Evolutionary conservation across 176 grass and related monocot species (phyloP).

Genomic region (Avena eriantha): DNA sequence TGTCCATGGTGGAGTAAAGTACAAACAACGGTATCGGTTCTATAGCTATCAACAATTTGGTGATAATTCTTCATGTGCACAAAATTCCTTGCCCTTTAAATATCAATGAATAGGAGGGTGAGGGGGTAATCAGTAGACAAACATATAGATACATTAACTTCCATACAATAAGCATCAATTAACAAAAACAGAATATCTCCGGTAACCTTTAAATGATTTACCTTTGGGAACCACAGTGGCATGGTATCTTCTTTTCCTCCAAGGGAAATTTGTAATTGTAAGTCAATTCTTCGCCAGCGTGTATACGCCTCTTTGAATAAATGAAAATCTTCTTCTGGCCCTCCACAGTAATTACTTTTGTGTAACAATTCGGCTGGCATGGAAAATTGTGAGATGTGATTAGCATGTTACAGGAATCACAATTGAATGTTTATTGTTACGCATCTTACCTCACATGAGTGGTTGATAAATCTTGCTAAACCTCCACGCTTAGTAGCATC

Average conservation of each 20-base stretch:
- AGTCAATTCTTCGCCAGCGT: conserved; percentile 87
- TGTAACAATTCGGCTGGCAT: conserved; percentile 94
- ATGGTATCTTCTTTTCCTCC: conserved; percentile 95
- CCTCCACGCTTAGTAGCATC: conserved; percentile 97
- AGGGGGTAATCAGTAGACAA: not conserved
- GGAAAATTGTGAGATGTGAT: conserved; percentile 6
- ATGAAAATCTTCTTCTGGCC: conserved; percentile 99
- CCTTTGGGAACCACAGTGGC: conserved; percentile 93
- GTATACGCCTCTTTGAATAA: conserved; percentile 94
- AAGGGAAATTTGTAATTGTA: conserved; percentile 99
- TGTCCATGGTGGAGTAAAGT: not conserved
- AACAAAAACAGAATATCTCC: conserved; percentile 19
- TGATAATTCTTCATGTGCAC: not conserved
- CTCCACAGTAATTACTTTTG: conserved; percentile 93
- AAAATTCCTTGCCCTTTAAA: not conserved
- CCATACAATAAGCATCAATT: conserved; percentile 14
- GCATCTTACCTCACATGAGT: conserved; percentile 87
- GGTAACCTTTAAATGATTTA: conserved; percentile 41
- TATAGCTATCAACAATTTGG: conserved; percentile 4
- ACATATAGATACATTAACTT: conserved; percentile 15
- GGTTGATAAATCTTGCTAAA: conserved; percentile 98
- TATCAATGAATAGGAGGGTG: not conserved
- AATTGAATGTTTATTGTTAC: conserved; percentile 37
- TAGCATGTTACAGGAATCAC: conserved; percentile 31
- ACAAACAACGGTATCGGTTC: not conserved